Conservation (phyloP, 371 early-diverging fungal species). For the Coemansia sp. region DNA sequence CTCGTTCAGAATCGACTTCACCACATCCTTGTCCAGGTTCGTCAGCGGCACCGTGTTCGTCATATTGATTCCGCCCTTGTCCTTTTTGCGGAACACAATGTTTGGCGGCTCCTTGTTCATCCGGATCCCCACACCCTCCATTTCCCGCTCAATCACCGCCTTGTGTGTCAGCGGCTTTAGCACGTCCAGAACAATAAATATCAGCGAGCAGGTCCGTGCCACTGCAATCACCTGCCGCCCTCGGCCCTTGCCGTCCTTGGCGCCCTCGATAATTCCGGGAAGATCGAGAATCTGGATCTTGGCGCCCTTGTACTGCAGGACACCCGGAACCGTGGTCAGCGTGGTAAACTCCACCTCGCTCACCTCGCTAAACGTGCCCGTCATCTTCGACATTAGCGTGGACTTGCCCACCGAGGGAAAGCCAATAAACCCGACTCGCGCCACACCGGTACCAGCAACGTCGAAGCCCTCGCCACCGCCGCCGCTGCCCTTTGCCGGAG, state of each 20-base stretch:
- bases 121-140: constrained; percentile 98
- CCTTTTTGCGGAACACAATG: constrained; percentile 92
- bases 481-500: constrained; percentile 80
- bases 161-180: constrained; percentile 94
- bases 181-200: constrained; percentile 96
- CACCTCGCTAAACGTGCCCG: constrained; percentile 97
- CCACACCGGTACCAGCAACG: constrained; percentile 96
- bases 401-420: constrained; percentile 98
- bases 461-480: constrained; percentile 90
- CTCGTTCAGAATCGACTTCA: constrained; percentile 88
- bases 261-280: constrained; percentile 77
- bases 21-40: constrained; percentile 79
- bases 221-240: constrained; percentile 93
- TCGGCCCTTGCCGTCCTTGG: constrained; percentile 99
- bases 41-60: constrained; percentile 85
- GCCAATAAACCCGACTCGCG: constrained; percentile 91
- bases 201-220: constrained; percentile 93
- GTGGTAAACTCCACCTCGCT: constrained; percentile 99
- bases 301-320: constrained; percentile 98
- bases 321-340: constrained; percentile 93
- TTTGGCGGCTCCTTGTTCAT: constrained; percentile 96
- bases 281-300: constrained; percentile 77
- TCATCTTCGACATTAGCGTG: constrained; percentile 96
- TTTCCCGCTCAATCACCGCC: constrained; percentile 94
- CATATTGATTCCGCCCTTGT: constrained; percentile 92